phyloP scores from a whole-genome alignment of 768 basidiomycete genomes.

The Cantharellus anzutake region DNA sequence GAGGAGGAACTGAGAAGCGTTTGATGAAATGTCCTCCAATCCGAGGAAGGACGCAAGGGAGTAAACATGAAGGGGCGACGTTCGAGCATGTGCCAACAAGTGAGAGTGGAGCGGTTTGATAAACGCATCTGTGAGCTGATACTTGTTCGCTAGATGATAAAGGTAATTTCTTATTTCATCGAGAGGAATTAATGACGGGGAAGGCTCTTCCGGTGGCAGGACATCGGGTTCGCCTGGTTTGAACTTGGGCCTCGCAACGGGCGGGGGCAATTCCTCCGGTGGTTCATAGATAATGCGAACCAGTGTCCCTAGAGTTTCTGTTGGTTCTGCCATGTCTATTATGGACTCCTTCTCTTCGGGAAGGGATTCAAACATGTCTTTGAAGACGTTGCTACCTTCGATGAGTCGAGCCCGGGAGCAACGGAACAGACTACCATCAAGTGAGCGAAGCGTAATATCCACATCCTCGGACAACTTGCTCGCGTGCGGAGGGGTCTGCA shows the following conservation, averaged over 20 bases:
- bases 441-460: neutral
- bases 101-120: neutral
- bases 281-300: neutral
- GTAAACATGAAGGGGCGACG: neutral
- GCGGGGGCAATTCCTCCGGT: neutral
- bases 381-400: neutral
- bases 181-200: neutral
- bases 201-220: neutral
- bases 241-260: neutral
- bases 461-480: neutral
- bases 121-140: neutral
- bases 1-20: neutral
- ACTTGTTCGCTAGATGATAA: neutral
- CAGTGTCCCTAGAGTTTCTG: neutral
- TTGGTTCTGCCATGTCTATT: neutral
- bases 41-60: neutral
- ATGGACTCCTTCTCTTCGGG: neutral
- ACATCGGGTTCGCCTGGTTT: neutral
- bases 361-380: neutral
- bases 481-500: no score
- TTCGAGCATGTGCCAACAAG: neutral
- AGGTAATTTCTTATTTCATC: neutral
- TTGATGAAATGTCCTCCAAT: neutral
- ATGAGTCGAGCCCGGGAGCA: neutral
- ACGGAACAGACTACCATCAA: neutral